Evolutionary conservation across 2,329 filamentous ascomycete genomes (phyloP).

Genomic region (Penicillium sp.): DNA sequence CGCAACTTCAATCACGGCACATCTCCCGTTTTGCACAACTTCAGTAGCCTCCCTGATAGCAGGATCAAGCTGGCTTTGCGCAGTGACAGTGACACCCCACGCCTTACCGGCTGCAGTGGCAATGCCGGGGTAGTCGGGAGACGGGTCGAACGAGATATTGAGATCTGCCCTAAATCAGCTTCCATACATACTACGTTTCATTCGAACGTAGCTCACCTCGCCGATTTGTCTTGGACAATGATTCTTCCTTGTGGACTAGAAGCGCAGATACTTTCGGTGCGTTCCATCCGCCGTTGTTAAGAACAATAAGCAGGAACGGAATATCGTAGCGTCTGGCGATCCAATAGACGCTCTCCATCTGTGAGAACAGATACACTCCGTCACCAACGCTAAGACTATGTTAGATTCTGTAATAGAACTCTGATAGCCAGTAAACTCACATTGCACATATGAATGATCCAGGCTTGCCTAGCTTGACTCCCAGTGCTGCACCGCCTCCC

Average conservation of each 20-base stretch:
- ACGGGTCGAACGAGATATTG: constrained; percentile 62
- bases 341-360: constrained; percentile 66
- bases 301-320: constrained; percentile 62
- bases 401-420: neutral
- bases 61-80: constrained; percentile 51
- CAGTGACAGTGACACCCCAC: constrained; percentile 55
- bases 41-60: constrained; percentile 56
- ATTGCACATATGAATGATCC: constrained; percentile 60
- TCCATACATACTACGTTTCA: neutral
- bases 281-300: constrained; percentile 68
- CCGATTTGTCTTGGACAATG: constrained; percentile 55
- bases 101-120: constrained; percentile 59
- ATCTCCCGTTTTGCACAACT: constrained; percentile 53
- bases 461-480: constrained; percentile 66
- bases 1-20: constrained; percentile 57
- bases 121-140: constrained; percentile 64
- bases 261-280: constrained; percentile 53
- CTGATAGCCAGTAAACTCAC: neutral
- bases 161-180: constrained; percentile 48
- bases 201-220: constrained; percentile 4
- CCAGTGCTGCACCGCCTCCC: constrained; percentile 71
- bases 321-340: constrained; percentile 63
- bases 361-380: constrained; percentile 63
- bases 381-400: constrained; percentile 52
- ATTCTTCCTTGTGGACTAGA: constrained; percentile 62